A percentile compares a stretch with the other conserved stretches of the same genome.
Evolutionary conservation across 495 filamentous ascomycete genomes (phyloP).

Genomic region (Talaromyces adpressus): DNA sequence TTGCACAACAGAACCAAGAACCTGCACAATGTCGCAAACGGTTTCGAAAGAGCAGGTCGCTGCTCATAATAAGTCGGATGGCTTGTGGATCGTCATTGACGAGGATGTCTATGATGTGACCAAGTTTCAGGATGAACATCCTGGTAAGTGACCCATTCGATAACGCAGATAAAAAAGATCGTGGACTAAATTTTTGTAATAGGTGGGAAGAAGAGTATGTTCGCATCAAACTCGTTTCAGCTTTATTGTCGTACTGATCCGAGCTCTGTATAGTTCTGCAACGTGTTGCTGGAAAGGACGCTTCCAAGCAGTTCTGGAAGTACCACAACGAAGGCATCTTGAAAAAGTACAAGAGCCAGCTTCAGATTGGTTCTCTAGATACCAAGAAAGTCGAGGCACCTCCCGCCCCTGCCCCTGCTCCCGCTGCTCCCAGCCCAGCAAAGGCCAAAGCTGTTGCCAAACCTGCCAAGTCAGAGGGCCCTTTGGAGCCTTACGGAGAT

Average conservation of each 20-base stretch:
- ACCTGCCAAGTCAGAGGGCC: slow-evolving; percentile 47
- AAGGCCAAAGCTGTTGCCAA: slow-evolving; percentile 44
- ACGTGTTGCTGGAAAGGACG: slow-evolving; percentile 91
- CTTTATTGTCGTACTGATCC: not conserved
- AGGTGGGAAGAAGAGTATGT: slow-evolving; percentile 92
- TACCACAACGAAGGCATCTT: slow-evolving; percentile 93
- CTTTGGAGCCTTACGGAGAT: slow-evolving; percentile 76
- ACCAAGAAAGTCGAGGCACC: slow-evolving; percentile 62
- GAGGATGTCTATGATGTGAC: slow-evolving; percentile 96
- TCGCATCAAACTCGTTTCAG: not conserved
- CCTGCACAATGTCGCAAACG: slow-evolving; percentile 66
- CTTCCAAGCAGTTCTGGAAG: slow-evolving; percentile 99
- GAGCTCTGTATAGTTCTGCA: slow-evolving; percentile 56
- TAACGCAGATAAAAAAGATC: not conserved
- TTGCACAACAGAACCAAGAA: not conserved
- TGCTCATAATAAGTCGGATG: slow-evolving; percentile 79
- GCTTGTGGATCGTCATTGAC: slow-evolving; percentile 85
- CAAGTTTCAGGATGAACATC: slow-evolving; percentile 90
- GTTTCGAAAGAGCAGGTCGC: slow-evolving; percentile 82
- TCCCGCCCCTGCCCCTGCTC: slow-evolving; percentile 42
- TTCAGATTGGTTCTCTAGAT: slow-evolving; percentile 87
- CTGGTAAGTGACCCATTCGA: slow-evolving; percentile 44
- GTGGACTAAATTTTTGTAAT: slow-evolving; percentile 16
- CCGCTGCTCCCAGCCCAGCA: slow-evolving; percentile 45
- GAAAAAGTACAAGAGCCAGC: slow-evolving; percentile 86